A percentile compares a stretch with the other conserved stretches of the same genome.
These are phyloP conservation scores for Trichosporon sp. DNA, from an alignment of 1,284 basidiomycete genomes.

Conservation along the genomic window DNA sequence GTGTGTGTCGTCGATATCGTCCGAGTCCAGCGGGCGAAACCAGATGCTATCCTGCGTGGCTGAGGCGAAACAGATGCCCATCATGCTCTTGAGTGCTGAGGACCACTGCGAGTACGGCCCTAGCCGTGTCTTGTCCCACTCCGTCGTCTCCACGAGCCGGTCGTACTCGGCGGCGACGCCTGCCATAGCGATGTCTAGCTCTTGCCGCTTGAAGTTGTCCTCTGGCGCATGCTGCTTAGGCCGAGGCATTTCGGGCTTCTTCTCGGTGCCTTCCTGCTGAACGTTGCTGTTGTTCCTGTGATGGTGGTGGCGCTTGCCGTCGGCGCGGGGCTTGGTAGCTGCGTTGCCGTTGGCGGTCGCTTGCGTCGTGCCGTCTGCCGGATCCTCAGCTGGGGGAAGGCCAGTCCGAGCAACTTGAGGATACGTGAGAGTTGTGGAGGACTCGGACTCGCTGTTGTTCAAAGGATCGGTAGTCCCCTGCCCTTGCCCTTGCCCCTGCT, in stretches of 20 bases:
- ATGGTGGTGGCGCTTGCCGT: not conserved
- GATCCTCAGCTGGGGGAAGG: not conserved
- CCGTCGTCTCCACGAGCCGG: not conserved
- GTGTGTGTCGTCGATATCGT: constrained; percentile 29
- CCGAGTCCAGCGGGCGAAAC: not conserved
- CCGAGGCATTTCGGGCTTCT: not conserved
- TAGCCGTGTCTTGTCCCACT: not conserved
- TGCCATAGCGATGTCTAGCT: not conserved
- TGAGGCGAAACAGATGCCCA: constrained; percentile 24
- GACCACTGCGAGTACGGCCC: constrained; percentile 16
- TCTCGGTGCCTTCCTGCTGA: not conserved
- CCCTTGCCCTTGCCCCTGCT: no score
- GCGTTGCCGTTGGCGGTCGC: not conserved
- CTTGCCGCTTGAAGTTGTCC: constrained; percentile 1
- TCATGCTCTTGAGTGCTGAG: constrained; percentile 25
- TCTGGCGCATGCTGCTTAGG: not conserved
- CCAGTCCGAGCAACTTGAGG: not conserved
- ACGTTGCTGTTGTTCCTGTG: no score
- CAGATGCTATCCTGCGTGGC: constrained; percentile 24
- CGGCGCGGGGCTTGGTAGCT: not conserved
- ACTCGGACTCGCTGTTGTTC: not conserved
- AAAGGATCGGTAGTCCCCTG: not conserved
- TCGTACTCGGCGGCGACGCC: not conserved
- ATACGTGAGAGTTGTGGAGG: not conserved
- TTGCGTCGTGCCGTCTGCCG: not conserved